Conservation (phyloP, 2,329 filamentous ascomycete species). For the Pseudonectria foliicola region DNA sequence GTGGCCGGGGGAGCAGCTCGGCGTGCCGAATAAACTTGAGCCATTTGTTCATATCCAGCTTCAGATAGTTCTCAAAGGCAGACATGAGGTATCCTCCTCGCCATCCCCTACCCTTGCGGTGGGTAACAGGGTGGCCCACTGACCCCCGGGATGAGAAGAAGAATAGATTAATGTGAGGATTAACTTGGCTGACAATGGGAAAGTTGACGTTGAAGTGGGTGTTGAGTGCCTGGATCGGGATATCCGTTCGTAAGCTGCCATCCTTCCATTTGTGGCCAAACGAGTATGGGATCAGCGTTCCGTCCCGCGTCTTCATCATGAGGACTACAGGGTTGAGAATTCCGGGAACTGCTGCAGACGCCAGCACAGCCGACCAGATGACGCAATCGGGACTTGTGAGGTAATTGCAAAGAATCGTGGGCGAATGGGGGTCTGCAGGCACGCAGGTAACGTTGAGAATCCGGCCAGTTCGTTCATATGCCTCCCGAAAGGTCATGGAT, state of each 20-base stretch:
- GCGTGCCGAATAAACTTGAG: constrained; percentile 88
- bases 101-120: constrained; percentile 90
- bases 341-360: constrained; percentile 90
- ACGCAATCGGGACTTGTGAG: constrained; percentile 93
- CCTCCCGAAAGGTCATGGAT: constrained; percentile 89
- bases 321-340: constrained; percentile 94
- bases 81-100: constrained; percentile 90
- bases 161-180: constrained; percentile 97
- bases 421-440: constrained; percentile 89
- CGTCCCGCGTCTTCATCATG: constrained; percentile 76
- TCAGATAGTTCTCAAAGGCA: constrained; percentile 88
- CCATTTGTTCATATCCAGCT: constrained; percentile 96
- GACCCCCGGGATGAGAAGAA: constrained; percentile 94
- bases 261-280: constrained; percentile 99
- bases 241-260: constrained; percentile 87
- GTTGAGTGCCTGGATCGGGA: constrained; percentile 89
- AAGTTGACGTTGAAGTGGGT: constrained; percentile 98
- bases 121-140: constrained; percentile 88
- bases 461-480: constrained; percentile 86
- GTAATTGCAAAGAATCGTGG: constrained; percentile 88
- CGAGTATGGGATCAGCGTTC: constrained; percentile 77
- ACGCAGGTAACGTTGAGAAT: constrained; percentile 96
- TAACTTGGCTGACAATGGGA: constrained; percentile 81
- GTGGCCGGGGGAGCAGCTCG: constrained; percentile 79
- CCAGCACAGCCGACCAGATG: constrained; percentile 94